Evolutionary conservation across 345 rosid genomes (phyloP).

Genomic region (Arabidopsis thaliana): TAIR10.1 NC_003075.7:9214001-9214500

Average conservation of each 20-base stretch:
- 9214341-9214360: conserved; percentile 42
- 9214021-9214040: conserved; percentile 34
- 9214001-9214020: conserved; percentile 8
- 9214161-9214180: conserved; percentile 38
- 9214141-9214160: conserved; percentile 39
- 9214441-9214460: conserved; percentile 65
- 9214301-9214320: conserved; percentile 40
- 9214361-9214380: conserved; percentile 45
- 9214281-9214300: conserved; percentile 20
- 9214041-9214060: background rate
- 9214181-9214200: conserved; percentile 41
- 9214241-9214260: conserved; percentile 37
- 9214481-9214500: conserved; percentile 40
- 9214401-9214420: conserved; percentile 45
- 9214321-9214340: conserved; percentile 36
- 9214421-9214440: conserved; percentile 44
- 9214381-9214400: conserved; percentile 48
- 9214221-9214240: conserved; percentile 49
- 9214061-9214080: conserved; percentile 37
- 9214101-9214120: conserved; percentile 55
- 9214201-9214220: conserved; percentile 32
- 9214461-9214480: conserved; percentile 53
- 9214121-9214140: conserved; percentile 67
- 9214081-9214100: conserved; percentile 58
- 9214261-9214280: conserved; percentile 12